Conservation (phyloP, 192 early-diverging fungal species). For the Backusella westeae region DNA sequence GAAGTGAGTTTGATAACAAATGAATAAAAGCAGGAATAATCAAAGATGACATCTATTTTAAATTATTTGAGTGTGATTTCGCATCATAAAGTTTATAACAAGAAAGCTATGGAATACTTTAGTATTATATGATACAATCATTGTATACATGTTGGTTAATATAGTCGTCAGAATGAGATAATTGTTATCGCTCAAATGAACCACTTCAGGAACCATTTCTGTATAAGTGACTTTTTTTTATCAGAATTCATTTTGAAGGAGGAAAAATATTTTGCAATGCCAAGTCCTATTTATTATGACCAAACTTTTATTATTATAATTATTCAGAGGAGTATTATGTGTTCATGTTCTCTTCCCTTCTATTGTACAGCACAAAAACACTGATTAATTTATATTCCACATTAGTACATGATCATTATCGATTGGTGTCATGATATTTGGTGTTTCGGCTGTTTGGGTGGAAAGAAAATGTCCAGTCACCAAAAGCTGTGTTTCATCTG, state of each 20-base stretch:
- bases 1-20: no score
- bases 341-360: background rate
- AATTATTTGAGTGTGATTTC: no score
- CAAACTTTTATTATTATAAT: background rate
- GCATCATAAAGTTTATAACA: background rate
- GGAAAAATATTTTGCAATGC: background rate
- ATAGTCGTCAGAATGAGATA: background rate
- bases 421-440: slow-evolving; percentile 11
- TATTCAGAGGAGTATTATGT: no score
- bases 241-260: background rate
- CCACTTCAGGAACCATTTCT: background rate
- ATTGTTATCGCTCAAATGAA: background rate
- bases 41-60: no score
- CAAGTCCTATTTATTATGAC: background rate
- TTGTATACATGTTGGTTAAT: background rate
- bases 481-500: background rate
- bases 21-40: no score
- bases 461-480: slow-evolving; percentile 2
- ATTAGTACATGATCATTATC: slow-evolving; percentile 2
- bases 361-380: background rate
- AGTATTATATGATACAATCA: background rate
- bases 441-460: slow-evolving; percentile 13
- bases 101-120: background rate
- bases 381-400: background rate
- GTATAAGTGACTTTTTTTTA: background rate